Conservation (phyloP, 1,284 basidiomycete genomes). For the Xerocomus amazonicus region DNA sequence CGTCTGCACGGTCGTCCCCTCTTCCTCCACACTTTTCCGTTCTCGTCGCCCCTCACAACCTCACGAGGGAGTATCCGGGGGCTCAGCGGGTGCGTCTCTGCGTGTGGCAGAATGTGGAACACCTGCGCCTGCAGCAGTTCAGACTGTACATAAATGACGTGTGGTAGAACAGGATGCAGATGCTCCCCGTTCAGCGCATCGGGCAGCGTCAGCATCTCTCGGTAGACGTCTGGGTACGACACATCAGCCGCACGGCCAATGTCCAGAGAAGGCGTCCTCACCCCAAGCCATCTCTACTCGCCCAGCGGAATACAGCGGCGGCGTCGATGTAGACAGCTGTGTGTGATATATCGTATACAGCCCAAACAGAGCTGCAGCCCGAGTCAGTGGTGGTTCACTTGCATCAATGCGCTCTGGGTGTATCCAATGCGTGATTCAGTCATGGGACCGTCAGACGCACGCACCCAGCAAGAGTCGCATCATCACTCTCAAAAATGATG, state of each 20-base stretch:
- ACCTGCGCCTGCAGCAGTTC: conserved; percentile 43
- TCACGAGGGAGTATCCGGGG: conserved; percentile 65
- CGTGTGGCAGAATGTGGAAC: conserved; percentile 59
- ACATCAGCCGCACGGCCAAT: conserved; percentile 5
- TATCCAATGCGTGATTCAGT: neutral
- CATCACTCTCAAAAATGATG: conserved; percentile 54
- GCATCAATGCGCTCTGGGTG: conserved; percentile 50
- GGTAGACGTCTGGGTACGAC: conserved; percentile 48
- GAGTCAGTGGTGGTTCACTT: conserved; percentile 46
- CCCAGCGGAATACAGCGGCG: conserved; percentile 43
- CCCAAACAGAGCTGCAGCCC: conserved; percentile 59
- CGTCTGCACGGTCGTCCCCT: conserved; percentile 65
- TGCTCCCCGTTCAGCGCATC: conserved; percentile 36
- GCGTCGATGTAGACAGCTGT: conserved; percentile 54
- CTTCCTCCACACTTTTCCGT: conserved; percentile 40
- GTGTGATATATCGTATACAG: conserved; percentile 65
- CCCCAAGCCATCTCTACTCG: conserved; percentile 59
- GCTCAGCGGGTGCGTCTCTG: conserved; percentile 48
- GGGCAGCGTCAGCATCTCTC: conserved; percentile 45
- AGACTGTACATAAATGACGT: conserved; percentile 46
- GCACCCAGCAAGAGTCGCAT: conserved; percentile 65
- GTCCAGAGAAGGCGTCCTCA: conserved; percentile 27
- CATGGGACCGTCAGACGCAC: conserved; percentile 8
- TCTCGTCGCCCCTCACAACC: conserved; percentile 41
- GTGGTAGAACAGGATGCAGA: conserved; percentile 45